Percentiles rank a stretch among this genome's conserved stretches.
phyloP scores from a whole-genome alignment of 148 eudicot genomes.

The Vaccinium vitisidaea region DNA sequence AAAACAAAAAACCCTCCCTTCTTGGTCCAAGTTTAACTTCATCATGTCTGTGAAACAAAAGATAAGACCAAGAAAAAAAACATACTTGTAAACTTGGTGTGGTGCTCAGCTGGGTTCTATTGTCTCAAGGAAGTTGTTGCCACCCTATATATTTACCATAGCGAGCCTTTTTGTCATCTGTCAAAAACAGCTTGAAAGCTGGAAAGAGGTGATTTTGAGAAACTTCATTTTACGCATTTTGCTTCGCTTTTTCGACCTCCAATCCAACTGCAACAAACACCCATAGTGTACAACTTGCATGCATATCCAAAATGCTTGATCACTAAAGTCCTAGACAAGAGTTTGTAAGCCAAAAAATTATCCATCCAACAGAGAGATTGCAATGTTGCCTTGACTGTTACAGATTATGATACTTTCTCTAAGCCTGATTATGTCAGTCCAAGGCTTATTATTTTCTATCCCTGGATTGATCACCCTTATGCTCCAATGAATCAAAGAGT shows the following conservation, averaged over 20 bases:
- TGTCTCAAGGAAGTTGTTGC: no score
- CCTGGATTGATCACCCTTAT: no score
- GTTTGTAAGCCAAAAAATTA: not conserved
- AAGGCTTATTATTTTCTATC: no score
- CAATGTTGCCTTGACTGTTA: not conserved
- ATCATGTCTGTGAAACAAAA: not conserved
- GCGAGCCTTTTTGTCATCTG: not conserved
- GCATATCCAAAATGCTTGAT: not conserved
- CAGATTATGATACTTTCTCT: no score
- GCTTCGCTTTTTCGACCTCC: not conserved
- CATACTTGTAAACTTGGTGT: not conserved
- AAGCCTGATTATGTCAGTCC: no score
- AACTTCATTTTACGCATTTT: not conserved
- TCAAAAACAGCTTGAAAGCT: not conserved
- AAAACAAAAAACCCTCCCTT: not conserved
- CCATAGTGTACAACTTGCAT: not conserved
- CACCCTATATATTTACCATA: not conserved
- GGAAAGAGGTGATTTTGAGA: not conserved
- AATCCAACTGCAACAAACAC: not conserved
- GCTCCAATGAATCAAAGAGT: no score
- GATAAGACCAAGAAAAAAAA: not conserved
- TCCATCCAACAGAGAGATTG: slow-evolving; percentile 6
- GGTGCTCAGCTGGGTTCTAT: not conserved
- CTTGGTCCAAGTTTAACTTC: not conserved
- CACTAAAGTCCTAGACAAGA: not conserved